Base-by-base conservation (phyloP, 331 rosid species). In the Prunus yedoensis region DNA sequence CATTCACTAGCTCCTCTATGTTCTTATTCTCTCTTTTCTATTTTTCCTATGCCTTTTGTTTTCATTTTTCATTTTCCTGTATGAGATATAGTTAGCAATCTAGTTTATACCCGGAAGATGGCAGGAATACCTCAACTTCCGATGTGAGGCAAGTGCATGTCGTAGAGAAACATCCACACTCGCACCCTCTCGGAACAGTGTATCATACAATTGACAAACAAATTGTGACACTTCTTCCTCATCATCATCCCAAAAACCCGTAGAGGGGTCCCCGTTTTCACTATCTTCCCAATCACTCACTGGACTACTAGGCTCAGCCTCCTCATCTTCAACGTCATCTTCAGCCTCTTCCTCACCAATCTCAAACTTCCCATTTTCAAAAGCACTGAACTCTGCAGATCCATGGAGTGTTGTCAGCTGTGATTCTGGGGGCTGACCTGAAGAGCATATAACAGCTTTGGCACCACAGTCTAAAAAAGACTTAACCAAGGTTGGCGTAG, bases 251-350 rank as follows among this genome's bases (percentile, higher is more conserved):
- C 96, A 86, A 71, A 85, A 62, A 51, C 83, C 82, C n/a, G 58
- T 71, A 45, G 74, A 47, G 16, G 13, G 72, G 54, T 83, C 88
- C 63, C 73, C 89, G 47, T 47, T 83, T 85, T 87, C 98, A 73
- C 92, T 89, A 58, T 92, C 99, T 84, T 92, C 99, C 99, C 99
- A 95, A 78, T 95, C 99, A 78, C 99, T 95, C 17, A 78, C 60
- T 3, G 99, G 98, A 81, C 99, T 95, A 35, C 74, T 66, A n/a
- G 90, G 91, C 82, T 80, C 85, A 25, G 68, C 75, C 53, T 74
- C 94, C 13, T 87, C 89, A 43, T 79, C 91, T 73, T 90, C 96
- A 14, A 59, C 71, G 32, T 81, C 85, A 10, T 81, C 85, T 72
- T 77, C 85, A 56, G 82, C 96, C 52, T 95, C 98, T 27, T 95